Base-by-base conservation (phyloP, 2,329 filamentous ascomycete species). In the Rhytidhysteron rufulum region DNA sequence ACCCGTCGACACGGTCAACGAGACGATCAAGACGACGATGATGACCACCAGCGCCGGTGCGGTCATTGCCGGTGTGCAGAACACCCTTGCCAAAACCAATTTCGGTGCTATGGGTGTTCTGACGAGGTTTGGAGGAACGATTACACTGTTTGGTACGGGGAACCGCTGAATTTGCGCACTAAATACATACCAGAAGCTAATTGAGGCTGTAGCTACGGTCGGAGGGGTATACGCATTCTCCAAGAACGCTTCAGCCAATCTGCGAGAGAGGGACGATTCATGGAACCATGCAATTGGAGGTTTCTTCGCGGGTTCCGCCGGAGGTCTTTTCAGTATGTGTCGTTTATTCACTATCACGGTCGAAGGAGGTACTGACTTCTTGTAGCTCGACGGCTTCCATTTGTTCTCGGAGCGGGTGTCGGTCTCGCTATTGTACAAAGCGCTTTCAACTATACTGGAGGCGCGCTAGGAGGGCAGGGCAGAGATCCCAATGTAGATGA, bases 1-100 rank as follows among this genome's bases (percentile, higher is more conserved):
- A 50, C 80, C 85, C 35, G 80, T 83, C 66, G 86, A 95, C 76
- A 82, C 88, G 52, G 68, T 95, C 55, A 75, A 77, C 50, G 75
- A 77, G 48, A 78, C 83, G 37, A 70, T 83, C 61, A 81, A 79
- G 63, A 80, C 81, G 46, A 79, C 77, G 30, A 58, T 82, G 49
- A 68, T 88, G 55, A 82, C 83, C 45, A 81, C 82, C 58, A 71
- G 72, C 44, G 78, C 78, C 44, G 89, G 89, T 55, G 70, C 86
- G 61, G 77, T 88, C 66, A 65, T 85, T 45, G 85, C 88, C 37
- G 83, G 86, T 40, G 77, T 95, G 51, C 86, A 90, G 73, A 97
- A 95, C 73, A 88, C 89, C 43, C 78, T 96, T 54, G 77, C 83
- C 40, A 89, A 82, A 73, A 77, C 80, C 63, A 95, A 95, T 67